A percentile compares a stretch with the other conserved stretches of the same genome.
These are phyloP conservation scores for Raphanus hybrid DNA, from an alignment of 441 rosid species.

Conservation along the genomic window DNA sequence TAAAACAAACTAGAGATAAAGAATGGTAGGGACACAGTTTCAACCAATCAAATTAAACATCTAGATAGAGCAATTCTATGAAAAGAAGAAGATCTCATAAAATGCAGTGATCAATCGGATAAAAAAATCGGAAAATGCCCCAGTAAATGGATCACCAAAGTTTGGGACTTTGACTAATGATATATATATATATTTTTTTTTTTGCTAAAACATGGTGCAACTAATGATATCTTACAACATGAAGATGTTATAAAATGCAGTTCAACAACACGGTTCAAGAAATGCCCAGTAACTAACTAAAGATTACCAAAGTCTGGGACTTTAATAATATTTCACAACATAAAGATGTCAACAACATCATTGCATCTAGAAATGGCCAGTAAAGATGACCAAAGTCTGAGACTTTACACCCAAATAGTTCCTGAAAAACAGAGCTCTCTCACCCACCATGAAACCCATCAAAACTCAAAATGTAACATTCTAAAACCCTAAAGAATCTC, in stretches of 20 bases:
- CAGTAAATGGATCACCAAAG: too few relatives aligned
- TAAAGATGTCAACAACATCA: neutral
- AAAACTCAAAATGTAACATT: neutral
- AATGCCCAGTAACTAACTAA: neutral
- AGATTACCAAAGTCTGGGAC: neutral
- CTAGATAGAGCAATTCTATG: neutral
- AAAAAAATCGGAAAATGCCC: too few relatives aligned
- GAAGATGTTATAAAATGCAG: neutral
- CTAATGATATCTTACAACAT: neutral
- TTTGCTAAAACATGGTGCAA: too few relatives aligned
- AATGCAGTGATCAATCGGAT: neutral
- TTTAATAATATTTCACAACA: too few relatives aligned
- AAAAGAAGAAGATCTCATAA: neutral
- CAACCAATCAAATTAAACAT: neutral
- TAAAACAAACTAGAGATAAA: neutral
- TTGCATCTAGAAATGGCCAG: neutral
- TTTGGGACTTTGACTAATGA: too few relatives aligned
- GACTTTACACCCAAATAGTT: neutral
- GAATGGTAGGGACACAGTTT: neutral
- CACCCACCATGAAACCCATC: neutral
- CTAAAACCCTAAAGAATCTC: slow-evolving; percentile 1
- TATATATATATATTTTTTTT: too few relatives aligned
- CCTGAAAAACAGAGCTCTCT: neutral
- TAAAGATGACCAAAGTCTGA: neutral
- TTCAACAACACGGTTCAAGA: neutral